Evolutionary conservation across 805 yeast species (phyloP).

Genomic region (Metschnikowia anglica): DNA sequence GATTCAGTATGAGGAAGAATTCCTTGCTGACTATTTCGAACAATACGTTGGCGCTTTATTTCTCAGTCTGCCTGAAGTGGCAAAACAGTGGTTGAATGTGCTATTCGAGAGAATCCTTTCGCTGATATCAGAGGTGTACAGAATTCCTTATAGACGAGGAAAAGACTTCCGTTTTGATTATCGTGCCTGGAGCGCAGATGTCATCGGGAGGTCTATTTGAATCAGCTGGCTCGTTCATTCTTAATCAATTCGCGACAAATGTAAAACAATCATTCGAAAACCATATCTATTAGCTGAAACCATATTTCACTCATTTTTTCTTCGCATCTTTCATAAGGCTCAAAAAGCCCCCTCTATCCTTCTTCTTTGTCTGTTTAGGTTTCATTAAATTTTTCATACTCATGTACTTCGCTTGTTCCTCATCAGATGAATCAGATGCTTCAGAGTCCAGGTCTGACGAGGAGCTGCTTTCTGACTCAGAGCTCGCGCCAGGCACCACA

Average conservation of each 20-base stretch:
- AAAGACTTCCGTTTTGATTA: slow-evolving; percentile 21
- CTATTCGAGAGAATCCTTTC: slow-evolving; percentile 32
- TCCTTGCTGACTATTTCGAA: slow-evolving; percentile 43
- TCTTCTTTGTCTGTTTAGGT: slow-evolving; percentile 19
- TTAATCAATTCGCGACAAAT: too few relatives aligned
- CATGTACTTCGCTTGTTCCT: slow-evolving; percentile 23
- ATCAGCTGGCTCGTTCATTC: neutral
- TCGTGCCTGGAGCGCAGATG: slow-evolving; percentile 33
- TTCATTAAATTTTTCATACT: slow-evolving; percentile 25
- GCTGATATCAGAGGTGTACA: slow-evolving; percentile 26
- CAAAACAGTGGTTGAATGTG: slow-evolving; percentile 33
- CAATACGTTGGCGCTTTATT: slow-evolving; percentile 43
- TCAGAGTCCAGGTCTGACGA: slow-evolving; percentile 16
- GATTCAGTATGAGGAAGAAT: slow-evolving; percentile 38
- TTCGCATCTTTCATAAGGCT: slow-evolving; percentile 33
- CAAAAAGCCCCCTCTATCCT: slow-evolving; percentile 30
- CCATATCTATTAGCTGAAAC: neutral
- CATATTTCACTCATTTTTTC: slow-evolving; percentile 13
- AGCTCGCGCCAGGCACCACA: neutral
- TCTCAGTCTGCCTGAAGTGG: slow-evolving; percentile 37
- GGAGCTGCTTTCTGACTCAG: slow-evolving; percentile 11
- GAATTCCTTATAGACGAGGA: slow-evolving; percentile 13
- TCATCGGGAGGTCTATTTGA: slow-evolving; percentile 31
- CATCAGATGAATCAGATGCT: slow-evolving; percentile 13
- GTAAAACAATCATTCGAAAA: too few relatives aligned